phyloP scores from a whole-genome alignment of 148 eudicot genomes.

The Polygonum aviculare region DNA sequence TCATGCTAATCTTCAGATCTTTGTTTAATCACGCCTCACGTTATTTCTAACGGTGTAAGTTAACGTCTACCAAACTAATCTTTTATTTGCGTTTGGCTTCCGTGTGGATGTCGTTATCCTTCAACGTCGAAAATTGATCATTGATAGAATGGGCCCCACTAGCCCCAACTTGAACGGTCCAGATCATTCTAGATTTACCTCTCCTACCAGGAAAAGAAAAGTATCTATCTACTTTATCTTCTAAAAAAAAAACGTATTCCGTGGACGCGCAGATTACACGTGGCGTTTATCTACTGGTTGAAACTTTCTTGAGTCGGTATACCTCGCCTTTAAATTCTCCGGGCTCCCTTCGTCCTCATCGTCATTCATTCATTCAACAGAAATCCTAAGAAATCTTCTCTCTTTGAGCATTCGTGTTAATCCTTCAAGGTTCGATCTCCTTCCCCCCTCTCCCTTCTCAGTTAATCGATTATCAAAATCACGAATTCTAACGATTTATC shows the following conservation, averaged over 20 bases:
- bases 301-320: background rate
- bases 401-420: background rate
- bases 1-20: no score
- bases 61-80: background rate
- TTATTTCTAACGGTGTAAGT: background rate
- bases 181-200: background rate
- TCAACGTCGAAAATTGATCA: background rate
- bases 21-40: no score
- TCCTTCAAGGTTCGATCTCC: conserved; percentile 3
- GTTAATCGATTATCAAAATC: background rate
- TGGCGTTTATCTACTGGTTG: background rate
- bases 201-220: background rate
- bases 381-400: background rate
- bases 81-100: background rate
- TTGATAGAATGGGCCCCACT: background rate
- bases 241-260: background rate
- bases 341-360: background rate
- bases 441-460: background rate
- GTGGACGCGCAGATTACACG: background rate
- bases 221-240: background rate
- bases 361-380: background rate
- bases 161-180: background rate
- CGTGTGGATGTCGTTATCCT: background rate
- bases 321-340: background rate
- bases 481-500: background rate